Percentiles rank a stretch among this genome's conserved stretches.
phyloP scores from a whole-genome alignment of 176 grass and related monocot species.

The Panicum miliaceum region DNA sequence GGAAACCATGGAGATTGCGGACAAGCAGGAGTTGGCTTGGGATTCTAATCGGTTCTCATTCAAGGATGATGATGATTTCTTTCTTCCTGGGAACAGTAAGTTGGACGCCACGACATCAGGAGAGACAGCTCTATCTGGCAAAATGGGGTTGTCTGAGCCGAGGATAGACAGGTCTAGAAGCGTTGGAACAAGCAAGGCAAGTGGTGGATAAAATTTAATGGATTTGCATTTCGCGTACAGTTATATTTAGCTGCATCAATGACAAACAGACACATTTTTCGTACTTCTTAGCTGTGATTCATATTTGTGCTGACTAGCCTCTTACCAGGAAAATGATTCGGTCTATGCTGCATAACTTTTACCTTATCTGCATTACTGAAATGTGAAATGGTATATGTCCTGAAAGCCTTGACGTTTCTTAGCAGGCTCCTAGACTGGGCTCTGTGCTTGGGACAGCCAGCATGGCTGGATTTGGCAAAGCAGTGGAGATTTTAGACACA shows the following conservation, averaged over 20 bases:
- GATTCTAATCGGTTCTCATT: neutral
- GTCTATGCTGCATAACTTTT: neutral
- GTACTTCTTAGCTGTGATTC: neutral
- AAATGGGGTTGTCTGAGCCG: conserved; percentile 9
- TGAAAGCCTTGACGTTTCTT: conserved; percentile 33
- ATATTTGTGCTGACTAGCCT: neutral
- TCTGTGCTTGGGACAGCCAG: conserved; percentile 64
- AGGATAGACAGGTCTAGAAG: conserved; percentile 30
- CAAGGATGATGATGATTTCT: conserved; percentile 32
- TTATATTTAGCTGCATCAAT: neutral
- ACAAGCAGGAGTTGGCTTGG: neutral
- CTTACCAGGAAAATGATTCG: neutral
- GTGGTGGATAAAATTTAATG: conserved; percentile 6
- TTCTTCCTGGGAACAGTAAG: conserved; percentile 29
- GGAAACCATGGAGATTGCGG: conserved; percentile 13
- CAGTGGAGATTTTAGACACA: conserved; percentile 84
- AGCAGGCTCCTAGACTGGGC: conserved; percentile 45
- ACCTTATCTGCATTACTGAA: neutral
- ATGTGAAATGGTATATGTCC: neutral
- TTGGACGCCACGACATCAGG: conserved; percentile 14
- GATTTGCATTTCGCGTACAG: neutral
- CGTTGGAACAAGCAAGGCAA: conserved; percentile 44
- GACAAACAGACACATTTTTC: neutral
- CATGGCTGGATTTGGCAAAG: conserved; percentile 80
- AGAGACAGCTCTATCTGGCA: conserved; percentile 9